phyloP scores from a whole-genome alignment of 441 rosid species.

The Adansonia grandidieri region DNA sequence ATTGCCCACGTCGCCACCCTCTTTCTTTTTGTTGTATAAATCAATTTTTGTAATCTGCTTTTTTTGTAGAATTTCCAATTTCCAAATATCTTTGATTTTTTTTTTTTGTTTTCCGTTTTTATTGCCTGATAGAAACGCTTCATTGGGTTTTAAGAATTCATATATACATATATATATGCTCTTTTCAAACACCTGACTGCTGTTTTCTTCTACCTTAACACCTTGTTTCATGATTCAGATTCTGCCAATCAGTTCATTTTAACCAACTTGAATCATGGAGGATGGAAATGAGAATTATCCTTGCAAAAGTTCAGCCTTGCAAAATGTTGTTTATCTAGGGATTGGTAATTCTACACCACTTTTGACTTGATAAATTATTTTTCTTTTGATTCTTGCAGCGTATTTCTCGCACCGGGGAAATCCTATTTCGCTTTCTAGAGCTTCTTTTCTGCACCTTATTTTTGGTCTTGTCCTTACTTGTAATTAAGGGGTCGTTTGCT shows the following conservation, averaged over 20 bases:
- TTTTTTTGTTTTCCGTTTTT: background rate
- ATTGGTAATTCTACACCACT: conserved; percentile 25
- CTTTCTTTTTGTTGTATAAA: background rate
- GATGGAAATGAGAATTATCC: conserved; percentile 16
- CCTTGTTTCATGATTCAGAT: conserved; percentile 12
- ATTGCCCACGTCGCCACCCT: background rate
- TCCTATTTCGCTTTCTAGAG: background rate
- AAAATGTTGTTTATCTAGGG: conserved; percentile 29
- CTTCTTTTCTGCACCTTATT: background rate
- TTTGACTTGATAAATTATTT: conserved; percentile 14
- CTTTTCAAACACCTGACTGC: background rate
- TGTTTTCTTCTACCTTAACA: background rate
- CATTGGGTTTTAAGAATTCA: background rate
- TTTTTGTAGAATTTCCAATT: background rate
- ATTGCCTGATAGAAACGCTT: background rate
- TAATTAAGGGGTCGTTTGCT: background rate
- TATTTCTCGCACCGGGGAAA: background rate
- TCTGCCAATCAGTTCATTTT: background rate
- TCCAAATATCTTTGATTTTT: background rate
- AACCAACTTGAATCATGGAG: conserved; percentile 20
- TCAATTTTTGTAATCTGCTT: background rate
- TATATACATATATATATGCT: background rate
- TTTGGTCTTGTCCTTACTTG: background rate
- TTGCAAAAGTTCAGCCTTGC: conserved; percentile 21
- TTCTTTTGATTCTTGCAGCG: background rate